Evolutionary conservation across 192 early-diverging fungal species (phyloP).

Genomic region (Entophlyctis luteolus): DNA sequence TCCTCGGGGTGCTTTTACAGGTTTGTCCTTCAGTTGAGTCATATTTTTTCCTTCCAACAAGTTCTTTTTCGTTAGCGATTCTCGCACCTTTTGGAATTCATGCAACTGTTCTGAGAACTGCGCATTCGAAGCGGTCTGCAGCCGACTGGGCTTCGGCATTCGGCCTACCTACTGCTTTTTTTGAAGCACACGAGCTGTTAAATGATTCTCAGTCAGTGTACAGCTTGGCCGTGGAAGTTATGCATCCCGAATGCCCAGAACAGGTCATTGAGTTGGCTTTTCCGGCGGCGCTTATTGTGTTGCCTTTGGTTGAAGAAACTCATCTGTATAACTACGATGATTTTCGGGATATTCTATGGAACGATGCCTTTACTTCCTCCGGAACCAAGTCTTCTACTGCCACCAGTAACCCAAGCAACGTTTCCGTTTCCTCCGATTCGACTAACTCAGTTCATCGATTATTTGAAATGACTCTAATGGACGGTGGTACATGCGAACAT

Average conservation of each 20-base stretch:
- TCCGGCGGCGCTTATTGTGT: background rate
- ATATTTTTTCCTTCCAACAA: background rate
- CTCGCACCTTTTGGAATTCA: background rate
- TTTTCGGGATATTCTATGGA: conserved; percentile 3
- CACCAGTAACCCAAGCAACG: background rate
- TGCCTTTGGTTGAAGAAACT: background rate
- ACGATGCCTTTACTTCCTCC: background rate
- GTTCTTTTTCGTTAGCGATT: too few species aligned
- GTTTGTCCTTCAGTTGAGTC: background rate
- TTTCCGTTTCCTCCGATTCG: background rate
- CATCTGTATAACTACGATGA: background rate
- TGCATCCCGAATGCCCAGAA: background rate
- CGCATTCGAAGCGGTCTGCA: background rate
- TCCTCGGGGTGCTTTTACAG: background rate
- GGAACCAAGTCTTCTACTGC: background rate
- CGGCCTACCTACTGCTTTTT: background rate
- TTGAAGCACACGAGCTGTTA: background rate
- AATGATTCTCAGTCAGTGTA: background rate
- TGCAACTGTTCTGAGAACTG: background rate
- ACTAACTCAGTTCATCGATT: background rate
- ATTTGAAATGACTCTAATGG: conserved; percentile 5
- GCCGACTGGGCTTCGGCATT: background rate
- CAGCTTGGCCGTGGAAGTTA: conserved; percentile 10
- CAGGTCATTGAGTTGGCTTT: background rate
- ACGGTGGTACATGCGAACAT: background rate